Conservation (phyloP, 139 green algal species). For the Chlorella sp. region DNA sequence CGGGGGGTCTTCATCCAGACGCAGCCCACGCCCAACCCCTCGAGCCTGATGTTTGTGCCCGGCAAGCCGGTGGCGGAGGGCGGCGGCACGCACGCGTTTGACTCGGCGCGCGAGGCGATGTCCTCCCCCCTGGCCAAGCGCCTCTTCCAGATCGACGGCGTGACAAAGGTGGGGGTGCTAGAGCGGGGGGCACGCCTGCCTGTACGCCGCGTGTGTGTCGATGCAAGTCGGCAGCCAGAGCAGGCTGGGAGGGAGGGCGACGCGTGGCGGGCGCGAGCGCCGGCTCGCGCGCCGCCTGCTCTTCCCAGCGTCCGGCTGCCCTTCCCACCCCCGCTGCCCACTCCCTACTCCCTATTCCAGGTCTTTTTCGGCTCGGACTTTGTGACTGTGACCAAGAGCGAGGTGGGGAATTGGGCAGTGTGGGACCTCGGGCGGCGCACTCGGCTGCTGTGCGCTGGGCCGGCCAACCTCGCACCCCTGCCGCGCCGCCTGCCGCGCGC, state of each 20-base stretch:
- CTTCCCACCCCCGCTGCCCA: background rate
- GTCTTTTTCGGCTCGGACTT: conserved; percentile 97
- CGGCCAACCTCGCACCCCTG: too few relatives aligned
- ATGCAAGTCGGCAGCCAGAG: too few relatives aligned
- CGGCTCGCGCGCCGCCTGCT: too few relatives aligned
- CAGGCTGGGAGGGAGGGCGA: too few relatives aligned
- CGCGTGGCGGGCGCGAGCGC: too few relatives aligned
- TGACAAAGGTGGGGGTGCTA: conserved; percentile 70
- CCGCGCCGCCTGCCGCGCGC: too few relatives aligned
- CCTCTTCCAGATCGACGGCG: conserved; percentile 88
- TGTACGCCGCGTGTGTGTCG: too few relatives aligned
- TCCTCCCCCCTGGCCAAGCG: conserved; percentile 87
- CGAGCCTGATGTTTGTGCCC: conserved; percentile 97
- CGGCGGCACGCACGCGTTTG: conserved; percentile 75
- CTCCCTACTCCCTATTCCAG: background rate
- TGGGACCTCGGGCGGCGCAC: too few relatives aligned
- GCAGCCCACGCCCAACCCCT: conserved; percentile 93
- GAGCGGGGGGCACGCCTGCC: too few relatives aligned
- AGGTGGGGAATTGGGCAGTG: too few relatives aligned
- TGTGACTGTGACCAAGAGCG: conserved; percentile 95
- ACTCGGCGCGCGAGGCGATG: conserved; percentile 78
- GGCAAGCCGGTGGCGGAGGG: conserved; percentile 78
- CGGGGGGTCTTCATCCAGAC: conserved; percentile 97
- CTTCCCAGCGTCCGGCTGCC: too few relatives aligned
- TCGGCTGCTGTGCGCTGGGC: too few relatives aligned